A percentile compares a stretch with the other conserved stretches of the same genome.
Evolutionary conservation across 1,284 basidiomycete species (phyloP).

Genomic region (Pseudozyma sp.): DNA sequence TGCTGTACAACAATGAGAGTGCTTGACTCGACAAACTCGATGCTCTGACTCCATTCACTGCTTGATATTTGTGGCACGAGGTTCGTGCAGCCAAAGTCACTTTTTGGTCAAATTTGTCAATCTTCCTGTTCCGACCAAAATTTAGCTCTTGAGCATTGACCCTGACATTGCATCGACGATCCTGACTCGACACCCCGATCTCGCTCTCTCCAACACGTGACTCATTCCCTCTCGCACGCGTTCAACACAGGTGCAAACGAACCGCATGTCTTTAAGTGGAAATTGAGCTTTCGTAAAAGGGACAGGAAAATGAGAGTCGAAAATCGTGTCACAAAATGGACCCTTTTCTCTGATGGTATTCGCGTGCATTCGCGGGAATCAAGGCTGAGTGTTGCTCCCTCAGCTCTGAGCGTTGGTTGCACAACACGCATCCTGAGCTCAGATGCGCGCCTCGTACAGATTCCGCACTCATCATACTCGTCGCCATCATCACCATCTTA

Average conservation of each 20-base stretch:
- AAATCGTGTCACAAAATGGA: conserved; percentile 19
- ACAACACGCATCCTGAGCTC: background rate
- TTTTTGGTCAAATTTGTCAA: conserved; percentile 3
- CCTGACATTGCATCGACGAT: conserved; percentile 10
- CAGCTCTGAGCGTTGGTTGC: background rate
- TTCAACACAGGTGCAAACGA: conserved; percentile 5
- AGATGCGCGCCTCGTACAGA: background rate
- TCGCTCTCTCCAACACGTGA: conserved; percentile 18
- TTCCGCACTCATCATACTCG: background rate
- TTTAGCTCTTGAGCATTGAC: conserved; percentile 6
- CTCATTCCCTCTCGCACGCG: conserved; percentile 10
- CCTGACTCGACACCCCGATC: conserved; percentile 25
- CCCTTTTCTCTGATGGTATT: background rate
- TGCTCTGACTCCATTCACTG: conserved; percentile 7
- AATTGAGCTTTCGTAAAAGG: background rate
- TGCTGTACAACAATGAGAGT: background rate
- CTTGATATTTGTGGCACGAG: background rate
- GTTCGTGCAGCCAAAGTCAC: background rate
- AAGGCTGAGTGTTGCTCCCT: background rate
- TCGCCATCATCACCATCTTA: background rate
- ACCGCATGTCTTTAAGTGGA: background rate
- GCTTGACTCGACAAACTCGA: conserved; percentile 4
- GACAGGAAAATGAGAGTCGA: background rate
- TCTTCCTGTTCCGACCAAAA: conserved; percentile 17
- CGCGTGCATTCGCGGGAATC: too few relatives aligned